Base-by-base conservation (phyloP, 768 basidiomycete genomes). In the Chalciporus pseudorubinellus region DNA sequence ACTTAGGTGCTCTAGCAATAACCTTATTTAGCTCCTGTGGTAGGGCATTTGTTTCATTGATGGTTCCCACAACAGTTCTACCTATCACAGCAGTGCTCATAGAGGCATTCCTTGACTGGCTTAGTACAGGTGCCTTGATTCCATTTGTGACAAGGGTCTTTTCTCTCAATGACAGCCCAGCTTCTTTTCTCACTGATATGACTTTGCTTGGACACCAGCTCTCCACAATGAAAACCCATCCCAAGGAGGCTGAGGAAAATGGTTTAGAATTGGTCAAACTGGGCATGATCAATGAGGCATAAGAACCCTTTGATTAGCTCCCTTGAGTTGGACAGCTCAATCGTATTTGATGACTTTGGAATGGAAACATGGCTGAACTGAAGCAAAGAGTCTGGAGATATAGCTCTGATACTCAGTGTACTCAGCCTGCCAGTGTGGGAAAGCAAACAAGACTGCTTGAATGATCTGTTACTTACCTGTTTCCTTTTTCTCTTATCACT, bases 321-420 rank as follows among this genome's bases (percentile, higher is more conserved):
- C 64, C 7, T 40, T n/a, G 3, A 60, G 59, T 7, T 73, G 48
- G 18, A 72, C 49, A 0, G 65, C 69, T 16, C 54, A 48, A 50
- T 76, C 71, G 46, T 55, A 70, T 6, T 56, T 24, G 48, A 75
- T 57, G 57, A 74, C 52, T 9, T 52, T 22, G 3, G 9, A 11
- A 40, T 66, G 66, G n/a, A 38, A 44, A 2, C 45, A 14, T 0
- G 24, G 13, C 1, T 14, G 6, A 13, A 55, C 34, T 7, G 60
- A 26, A 18, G 44, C 29, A 58, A 72, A 71, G 7, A 63, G 31
- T 0, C 47, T 44, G 14, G 31, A 22, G 18, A 39, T 39, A 20
- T 39, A 39, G 6, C n/a, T n/a, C n/a, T n/a, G 39, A 39, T 8
- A 39, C 44, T 38, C 72, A 74, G 0, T 5, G 18, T 72, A 62